A percentile compares a stretch with the other conserved stretches of the same genome.
Evolutionary conservation across 352 stramenopile species (phyloP).

Genomic region (Pythium biforme): DNA sequence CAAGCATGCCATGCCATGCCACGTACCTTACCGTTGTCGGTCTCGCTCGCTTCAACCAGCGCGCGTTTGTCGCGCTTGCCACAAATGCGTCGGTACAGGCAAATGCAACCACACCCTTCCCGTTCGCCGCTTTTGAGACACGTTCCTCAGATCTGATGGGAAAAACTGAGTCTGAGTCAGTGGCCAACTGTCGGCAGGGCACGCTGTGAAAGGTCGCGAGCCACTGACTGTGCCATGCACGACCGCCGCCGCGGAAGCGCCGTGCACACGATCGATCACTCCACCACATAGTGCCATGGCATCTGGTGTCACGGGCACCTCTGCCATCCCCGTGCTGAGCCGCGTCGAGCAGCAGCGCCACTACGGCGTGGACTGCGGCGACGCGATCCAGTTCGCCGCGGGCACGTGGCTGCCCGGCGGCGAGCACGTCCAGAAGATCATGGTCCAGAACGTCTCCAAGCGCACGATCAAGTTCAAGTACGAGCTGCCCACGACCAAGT

Average conservation of each 20-base stretch:
- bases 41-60: slow-evolving; percentile 1
- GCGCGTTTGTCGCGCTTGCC: neutral
- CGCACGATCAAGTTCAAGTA: slow-evolving; percentile 92
- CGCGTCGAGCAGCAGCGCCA: slow-evolving; percentile 68
- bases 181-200: too few relatives aligned
- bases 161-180: slow-evolving; percentile 3
- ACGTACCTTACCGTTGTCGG: neutral
- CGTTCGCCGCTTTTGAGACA: neutral
- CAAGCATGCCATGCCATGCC: neutral
- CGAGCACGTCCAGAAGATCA: slow-evolving; percentile 90
- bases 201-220: too few relatives aligned
- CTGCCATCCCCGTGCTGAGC: slow-evolving; percentile 51
- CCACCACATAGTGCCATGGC: neutral
- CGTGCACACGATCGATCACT: too few relatives aligned
- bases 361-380: slow-evolving; percentile 81
- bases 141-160: slow-evolving; percentile 1
- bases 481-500: slow-evolving; percentile 89
- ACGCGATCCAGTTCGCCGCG: slow-evolving; percentile 85
- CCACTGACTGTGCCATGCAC: too few relatives aligned
- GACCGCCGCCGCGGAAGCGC: too few relatives aligned
- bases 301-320: slow-evolving; percentile 12
- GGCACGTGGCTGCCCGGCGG: slow-evolving; percentile 89
- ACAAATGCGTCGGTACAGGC: neutral
- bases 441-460: slow-evolving; percentile 89
- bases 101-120: neutral